Conservation (phyloP, 148 eudicot genomes). For the Rhododendron mucronatum region DNA sequence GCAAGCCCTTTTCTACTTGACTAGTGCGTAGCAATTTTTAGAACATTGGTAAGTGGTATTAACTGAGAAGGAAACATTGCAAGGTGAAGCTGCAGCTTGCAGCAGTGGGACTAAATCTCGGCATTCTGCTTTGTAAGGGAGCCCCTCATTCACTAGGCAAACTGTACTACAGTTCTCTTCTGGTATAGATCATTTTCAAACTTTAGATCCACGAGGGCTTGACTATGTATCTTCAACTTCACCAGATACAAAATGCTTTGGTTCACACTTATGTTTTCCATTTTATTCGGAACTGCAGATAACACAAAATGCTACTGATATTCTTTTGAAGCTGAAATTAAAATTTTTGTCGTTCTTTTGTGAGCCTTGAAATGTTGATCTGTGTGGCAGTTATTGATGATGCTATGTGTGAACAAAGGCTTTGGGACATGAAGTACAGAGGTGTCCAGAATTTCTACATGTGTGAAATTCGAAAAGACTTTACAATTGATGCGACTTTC, state of each 20-base stretch:
- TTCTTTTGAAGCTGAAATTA: not conserved
- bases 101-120: not conserved
- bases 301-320: too few relatives aligned
- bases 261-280: not conserved
- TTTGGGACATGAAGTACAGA: conserved; percentile 90
- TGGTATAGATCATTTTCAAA: not conserved
- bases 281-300: not conserved
- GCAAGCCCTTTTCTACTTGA: not conserved
- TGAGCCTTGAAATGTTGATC: not conserved
- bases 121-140: not conserved
- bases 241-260: not conserved
- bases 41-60: not conserved
- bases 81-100: not conserved
- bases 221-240: not conserved
- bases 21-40: not conserved
- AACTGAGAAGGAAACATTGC: conserved; percentile 1
- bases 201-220: not conserved
- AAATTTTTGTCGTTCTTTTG: not conserved
- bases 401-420: conserved; percentile 75
- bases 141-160: not conserved
- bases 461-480: conserved; percentile 89
- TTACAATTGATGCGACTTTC: conserved; percentile 90
- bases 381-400: conserved; percentile 70
- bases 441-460: conserved; percentile 71
- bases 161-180: not conserved